Evolutionary conservation across 2,329 filamentous ascomycete species (phyloP).

Genomic region (Berkeleyomyces rouxiae): DNA sequence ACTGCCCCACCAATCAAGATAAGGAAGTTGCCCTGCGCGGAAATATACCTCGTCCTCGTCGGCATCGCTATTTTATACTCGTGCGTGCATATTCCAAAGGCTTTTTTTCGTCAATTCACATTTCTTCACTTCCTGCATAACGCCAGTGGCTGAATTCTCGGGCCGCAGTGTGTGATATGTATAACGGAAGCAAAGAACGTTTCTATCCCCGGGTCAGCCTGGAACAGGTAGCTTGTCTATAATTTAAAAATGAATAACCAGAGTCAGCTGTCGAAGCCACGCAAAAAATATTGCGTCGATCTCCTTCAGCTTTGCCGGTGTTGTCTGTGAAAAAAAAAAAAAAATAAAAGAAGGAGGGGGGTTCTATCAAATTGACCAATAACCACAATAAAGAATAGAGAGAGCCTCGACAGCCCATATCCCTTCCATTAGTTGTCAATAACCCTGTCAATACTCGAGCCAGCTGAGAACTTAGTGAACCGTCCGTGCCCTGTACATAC

Average conservation of each 20-base stretch:
- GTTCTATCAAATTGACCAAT: not conserved
- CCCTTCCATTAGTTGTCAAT: not conserved
- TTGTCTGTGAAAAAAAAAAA: not conserved
- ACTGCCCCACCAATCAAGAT: not conserved
- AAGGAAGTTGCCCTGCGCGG: not conserved
- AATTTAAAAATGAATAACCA: not conserved
- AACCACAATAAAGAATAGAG: not conserved
- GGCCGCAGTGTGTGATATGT: no score
- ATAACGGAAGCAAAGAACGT: no score
- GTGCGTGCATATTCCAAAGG: no score
- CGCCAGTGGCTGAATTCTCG: no score
- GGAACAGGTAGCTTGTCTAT: not conserved
- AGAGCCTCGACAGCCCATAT: not conserved
- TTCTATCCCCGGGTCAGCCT: no score
- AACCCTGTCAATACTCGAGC: not conserved
- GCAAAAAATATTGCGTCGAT: not conserved
- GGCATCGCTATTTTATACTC: not conserved
- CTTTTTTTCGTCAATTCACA: no score
- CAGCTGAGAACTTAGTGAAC: not conserved
- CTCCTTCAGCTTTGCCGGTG: not conserved
- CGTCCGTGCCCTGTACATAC: not conserved
- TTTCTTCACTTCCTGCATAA: no score
- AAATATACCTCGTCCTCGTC: not conserved
- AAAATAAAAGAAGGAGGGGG: not conserved
- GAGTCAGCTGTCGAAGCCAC: not conserved